Evolutionary conservation across 2,329 filamentous ascomycete species (phyloP).

Genomic region (Sporothrix luriei): DNA sequence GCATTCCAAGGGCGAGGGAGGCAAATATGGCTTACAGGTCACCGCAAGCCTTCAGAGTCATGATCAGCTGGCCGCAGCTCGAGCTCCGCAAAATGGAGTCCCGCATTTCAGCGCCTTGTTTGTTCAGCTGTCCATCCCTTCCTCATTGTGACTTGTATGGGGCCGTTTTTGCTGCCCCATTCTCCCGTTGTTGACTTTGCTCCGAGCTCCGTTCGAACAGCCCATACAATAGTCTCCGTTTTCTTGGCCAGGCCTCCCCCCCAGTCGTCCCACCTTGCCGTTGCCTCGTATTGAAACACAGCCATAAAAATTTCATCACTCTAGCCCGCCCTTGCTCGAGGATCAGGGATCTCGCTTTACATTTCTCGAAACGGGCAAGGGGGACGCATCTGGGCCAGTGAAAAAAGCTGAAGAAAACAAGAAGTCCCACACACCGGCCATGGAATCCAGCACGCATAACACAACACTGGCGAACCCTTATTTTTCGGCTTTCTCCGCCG

Average conservation of each 20-base stretch:
- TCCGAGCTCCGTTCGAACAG: constrained; percentile 7
- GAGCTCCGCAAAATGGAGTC: constrained; percentile 8
- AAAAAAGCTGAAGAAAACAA: neutral
- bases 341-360: neutral
- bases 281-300: constrained; percentile 27
- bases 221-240: neutral
- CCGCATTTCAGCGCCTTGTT: constrained; percentile 1
- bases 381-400: neutral
- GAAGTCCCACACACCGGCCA: neutral
- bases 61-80: constrained; percentile 9
- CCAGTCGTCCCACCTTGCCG: neutral
- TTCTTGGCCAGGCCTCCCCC: neutral
- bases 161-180: constrained; percentile 11
- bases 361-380: constrained; percentile 19
- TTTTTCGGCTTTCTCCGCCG: constrained; percentile 18
- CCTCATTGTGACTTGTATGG: constrained; percentile 18
- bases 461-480: constrained; percentile 3
- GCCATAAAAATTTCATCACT: neutral
- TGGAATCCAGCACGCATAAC: constrained; percentile 12
- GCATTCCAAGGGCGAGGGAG: constrained; percentile 1
- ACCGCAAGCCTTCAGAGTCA: constrained; percentile 15
- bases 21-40: neutral
- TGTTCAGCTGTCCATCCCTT: constrained; percentile 12
- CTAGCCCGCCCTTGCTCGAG: constrained; percentile 16
- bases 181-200: constrained; percentile 6